Conservation (phyloP, 257 asterid genomes). For the Thymus quinquecostatus region DNA sequence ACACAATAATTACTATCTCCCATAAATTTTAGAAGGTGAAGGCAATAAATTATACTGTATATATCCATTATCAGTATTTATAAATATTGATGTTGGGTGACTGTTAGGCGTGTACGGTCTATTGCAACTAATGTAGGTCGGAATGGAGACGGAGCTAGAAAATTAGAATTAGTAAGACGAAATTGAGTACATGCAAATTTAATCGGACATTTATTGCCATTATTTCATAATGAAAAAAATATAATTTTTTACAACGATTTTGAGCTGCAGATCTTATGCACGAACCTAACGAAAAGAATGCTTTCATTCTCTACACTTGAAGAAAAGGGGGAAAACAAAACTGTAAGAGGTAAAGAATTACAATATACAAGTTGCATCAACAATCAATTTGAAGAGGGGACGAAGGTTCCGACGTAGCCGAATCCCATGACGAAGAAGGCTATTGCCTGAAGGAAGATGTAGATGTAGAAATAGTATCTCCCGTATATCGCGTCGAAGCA, state of each 20-base stretch:
- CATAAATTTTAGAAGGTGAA: no score
- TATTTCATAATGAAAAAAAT: background rate
- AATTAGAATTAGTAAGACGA: no score
- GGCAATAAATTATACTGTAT: no score
- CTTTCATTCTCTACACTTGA: conserved; percentile 48
- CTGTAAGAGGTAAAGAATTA: background rate
- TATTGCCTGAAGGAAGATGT: conserved; percentile 62
- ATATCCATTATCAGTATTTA: background rate
- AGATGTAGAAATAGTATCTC: conserved; percentile 56
- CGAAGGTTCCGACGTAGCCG: conserved; percentile 74
- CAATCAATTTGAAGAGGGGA: conserved; percentile 41
- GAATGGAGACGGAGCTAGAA: no score
- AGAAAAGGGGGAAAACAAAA: no score
- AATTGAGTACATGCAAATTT: no score
- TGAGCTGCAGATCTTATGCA: conserved; percentile 49
- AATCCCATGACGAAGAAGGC: conserved; percentile 80
- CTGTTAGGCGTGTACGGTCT: background rate
- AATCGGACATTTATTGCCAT: conserved; percentile 21
- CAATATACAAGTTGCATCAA: no score
- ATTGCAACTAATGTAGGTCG: no score
- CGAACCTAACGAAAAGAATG: conserved; percentile 50
- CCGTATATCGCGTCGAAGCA: conserved; percentile 72
- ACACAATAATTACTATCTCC: no score
- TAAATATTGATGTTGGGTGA: background rate
- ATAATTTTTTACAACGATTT: no score